These are phyloP conservation scores for Erythrobasidium hasegawianum DNA, from an alignment of 1,284 basidiomycete species.

Conservation along the genomic window DNA sequence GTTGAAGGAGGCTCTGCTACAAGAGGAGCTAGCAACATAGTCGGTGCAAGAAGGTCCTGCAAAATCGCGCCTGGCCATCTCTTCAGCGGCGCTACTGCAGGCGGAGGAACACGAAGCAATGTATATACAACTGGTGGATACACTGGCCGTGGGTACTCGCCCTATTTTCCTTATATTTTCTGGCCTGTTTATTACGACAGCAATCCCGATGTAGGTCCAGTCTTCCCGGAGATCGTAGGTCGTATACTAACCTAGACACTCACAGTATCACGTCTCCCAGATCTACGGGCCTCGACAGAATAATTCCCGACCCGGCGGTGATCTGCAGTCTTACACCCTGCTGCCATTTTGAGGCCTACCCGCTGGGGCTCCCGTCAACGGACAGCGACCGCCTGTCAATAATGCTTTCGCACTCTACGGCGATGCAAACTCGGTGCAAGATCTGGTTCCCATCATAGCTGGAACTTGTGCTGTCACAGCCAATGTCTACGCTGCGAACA, in stretches of 20 bases:
- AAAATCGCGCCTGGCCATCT: slow-evolving; percentile 6
- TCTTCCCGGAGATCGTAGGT: too few relatives aligned
- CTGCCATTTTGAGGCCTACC: not conserved
- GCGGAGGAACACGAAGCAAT: slow-evolving; percentile 28
- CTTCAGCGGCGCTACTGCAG: slow-evolving; percentile 31
- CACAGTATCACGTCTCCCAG: slow-evolving; percentile 28
- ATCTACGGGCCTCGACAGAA: slow-evolving; percentile 33
- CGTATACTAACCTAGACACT: not conserved
- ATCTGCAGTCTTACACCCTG: slow-evolving; percentile 27
- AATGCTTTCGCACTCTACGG: slow-evolving; percentile 36
- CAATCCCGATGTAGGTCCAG: slow-evolving; percentile 8
- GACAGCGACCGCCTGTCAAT: not conserved
- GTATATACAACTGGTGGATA: slow-evolving; percentile 21
- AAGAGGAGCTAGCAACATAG: slow-evolving; percentile 16
- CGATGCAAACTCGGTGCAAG: slow-evolving; percentile 32
- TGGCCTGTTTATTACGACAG: slow-evolving; percentile 25
- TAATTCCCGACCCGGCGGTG: slow-evolving; percentile 33
- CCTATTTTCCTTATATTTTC: slow-evolving; percentile 34
- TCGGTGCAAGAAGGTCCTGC: slow-evolving; percentile 24
- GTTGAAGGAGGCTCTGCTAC: slow-evolving; percentile 19
- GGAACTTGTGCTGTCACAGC: slow-evolving; percentile 16
- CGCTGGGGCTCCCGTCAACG: slow-evolving; percentile 6
- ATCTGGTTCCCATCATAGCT: slow-evolving; percentile 30
- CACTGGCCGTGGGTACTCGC: slow-evolving; percentile 17
- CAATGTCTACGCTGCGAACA: slow-evolving; percentile 21